Conservation (phyloP, 2,329 filamentous ascomycete genomes). For the Fusarium sp. region DNA sequence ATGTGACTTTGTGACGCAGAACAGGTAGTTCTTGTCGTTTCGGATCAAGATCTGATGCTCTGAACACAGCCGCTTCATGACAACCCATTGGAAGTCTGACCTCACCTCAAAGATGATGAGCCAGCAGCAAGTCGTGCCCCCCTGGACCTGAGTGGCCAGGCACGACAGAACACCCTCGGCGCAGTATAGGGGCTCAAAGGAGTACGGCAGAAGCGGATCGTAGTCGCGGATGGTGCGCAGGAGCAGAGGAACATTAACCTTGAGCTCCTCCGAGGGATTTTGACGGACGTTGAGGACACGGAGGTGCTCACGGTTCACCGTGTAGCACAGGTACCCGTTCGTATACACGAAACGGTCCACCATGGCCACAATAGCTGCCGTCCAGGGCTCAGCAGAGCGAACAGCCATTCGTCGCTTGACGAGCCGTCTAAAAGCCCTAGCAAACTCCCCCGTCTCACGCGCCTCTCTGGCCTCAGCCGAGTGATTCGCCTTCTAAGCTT, state of each 20-base stretch:
- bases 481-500: conserved; percentile 32
- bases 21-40: conserved; percentile 70
- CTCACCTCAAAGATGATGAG: conserved; percentile 58
- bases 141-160: conserved; percentile 59
- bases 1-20: conserved; percentile 73
- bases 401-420: conserved; percentile 72
- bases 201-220: conserved; percentile 51
- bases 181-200: conserved; percentile 68
- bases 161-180: conserved; percentile 68
- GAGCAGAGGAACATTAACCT: conserved; percentile 63
- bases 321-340: conserved; percentile 74
- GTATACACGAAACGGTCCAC: conserved; percentile 72
- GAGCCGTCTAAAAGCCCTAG: conserved; percentile 61
- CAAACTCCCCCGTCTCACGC: conserved; percentile 31
- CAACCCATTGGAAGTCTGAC: conserved; percentile 58
- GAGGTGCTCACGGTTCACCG: conserved; percentile 58
- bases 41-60: conserved; percentile 73
- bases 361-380: conserved; percentile 68
- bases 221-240: conserved; percentile 53
- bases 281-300: conserved; percentile 69
- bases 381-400: conserved; percentile 71
- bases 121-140: conserved; percentile 56
- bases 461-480: conserved; percentile 40
- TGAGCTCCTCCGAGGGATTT: conserved; percentile 62
- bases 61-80: conserved; percentile 56